Percentiles rank a stretch among this genome's conserved stretches.
Evolutionary conservation across 805 yeast species (phyloP).

Genomic region (Candida parachauliodes): DNA sequence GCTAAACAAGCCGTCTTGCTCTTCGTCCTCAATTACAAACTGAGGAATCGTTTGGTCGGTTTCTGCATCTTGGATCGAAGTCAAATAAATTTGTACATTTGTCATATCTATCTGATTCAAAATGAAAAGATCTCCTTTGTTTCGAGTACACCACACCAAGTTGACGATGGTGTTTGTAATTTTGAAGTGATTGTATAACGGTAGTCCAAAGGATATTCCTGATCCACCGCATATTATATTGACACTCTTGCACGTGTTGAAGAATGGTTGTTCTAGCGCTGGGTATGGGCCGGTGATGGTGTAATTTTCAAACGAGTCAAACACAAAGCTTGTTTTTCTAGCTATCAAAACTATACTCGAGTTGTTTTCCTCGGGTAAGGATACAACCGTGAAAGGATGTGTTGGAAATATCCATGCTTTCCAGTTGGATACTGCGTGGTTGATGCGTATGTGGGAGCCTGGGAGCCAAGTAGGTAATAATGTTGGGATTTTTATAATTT

Average conservation of each 20-base stretch:
- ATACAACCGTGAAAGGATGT: slow-evolving; percentile 66
- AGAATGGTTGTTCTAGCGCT: slow-evolving; percentile 42
- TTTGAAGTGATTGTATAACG: slow-evolving; percentile 43
- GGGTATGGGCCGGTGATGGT: slow-evolving; percentile 33
- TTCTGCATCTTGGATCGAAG: slow-evolving; percentile 17
- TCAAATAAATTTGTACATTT: slow-evolving; percentile 38
- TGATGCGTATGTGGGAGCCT: slow-evolving; percentile 58
- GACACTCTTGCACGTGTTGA: slow-evolving; percentile 47
- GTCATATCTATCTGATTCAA: slow-evolving; percentile 31
- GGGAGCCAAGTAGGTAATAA: slow-evolving; percentile 34
- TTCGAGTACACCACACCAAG: slow-evolving; percentile 54
- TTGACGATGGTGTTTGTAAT: slow-evolving; percentile 25
- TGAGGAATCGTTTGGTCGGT: not conserved
- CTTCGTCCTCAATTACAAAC: slow-evolving; percentile 8
- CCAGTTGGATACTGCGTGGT: slow-evolving; percentile 25
- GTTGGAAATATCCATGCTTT: slow-evolving; percentile 48
- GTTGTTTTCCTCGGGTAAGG: slow-evolving; percentile 33
- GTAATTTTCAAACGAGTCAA: slow-evolving; percentile 12
- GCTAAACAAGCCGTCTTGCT: slow-evolving; percentile 19
- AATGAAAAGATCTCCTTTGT: slow-evolving; percentile 44
- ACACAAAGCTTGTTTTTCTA: slow-evolving; percentile 31
- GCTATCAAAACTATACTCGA: slow-evolving; percentile 41
- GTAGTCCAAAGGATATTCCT: slow-evolving; percentile 63
- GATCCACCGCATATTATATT: slow-evolving; percentile 68
- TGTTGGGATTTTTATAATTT: slow-evolving; percentile 20